phyloP scores from a whole-genome alignment of 2,329 filamentous ascomycete genomes.

The Penicillium sp. region DNA sequence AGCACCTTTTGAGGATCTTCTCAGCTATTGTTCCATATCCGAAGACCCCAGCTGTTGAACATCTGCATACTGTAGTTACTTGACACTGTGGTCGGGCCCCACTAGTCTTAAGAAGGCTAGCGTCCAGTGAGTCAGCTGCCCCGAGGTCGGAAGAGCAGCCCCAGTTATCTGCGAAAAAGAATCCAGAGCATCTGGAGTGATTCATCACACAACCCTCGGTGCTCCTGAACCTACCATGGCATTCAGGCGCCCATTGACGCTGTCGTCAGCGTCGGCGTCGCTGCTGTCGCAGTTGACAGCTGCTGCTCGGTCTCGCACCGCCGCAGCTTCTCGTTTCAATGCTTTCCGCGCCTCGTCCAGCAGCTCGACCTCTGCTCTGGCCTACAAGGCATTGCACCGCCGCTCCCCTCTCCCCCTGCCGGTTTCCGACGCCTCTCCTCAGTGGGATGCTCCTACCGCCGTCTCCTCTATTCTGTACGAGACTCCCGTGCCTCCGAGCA shows the following conservation, averaged over 20 bases:
- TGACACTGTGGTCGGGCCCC: background rate
- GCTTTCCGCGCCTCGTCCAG: conserved; percentile 43
- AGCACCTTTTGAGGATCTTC: background rate
- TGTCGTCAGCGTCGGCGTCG: conserved; percentile 35
- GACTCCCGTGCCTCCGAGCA: conserved; percentile 79
- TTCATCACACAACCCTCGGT: conserved; percentile 27
- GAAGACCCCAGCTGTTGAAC: background rate
- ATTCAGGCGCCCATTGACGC: conserved; percentile 41
- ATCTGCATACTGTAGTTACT: background rate
- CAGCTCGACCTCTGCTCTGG: conserved; percentile 85
- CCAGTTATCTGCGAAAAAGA: conserved; percentile 20
- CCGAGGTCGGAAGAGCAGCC: conserved; percentile 38
- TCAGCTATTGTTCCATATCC: background rate
- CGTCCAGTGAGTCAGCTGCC: conserved; percentile 34
- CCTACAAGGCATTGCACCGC: conserved; percentile 95
- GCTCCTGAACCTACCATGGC: conserved; percentile 34
- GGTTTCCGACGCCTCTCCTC: conserved; percentile 71
- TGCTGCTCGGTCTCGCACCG: conserved; percentile 30
- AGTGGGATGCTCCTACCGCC: conserved; percentile 86
- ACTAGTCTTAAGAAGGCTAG: conserved; percentile 11
- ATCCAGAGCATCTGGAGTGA: conserved; percentile 28
- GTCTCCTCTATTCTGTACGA: conserved; percentile 99
- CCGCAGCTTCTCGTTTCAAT: conserved; percentile 33
- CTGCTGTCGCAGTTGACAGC: conserved; percentile 29
- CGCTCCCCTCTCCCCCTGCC: conserved; percentile 84